Base-by-base conservation (phyloP, 352 stramenopile species). In the Globisporangium nodosum region DNA sequence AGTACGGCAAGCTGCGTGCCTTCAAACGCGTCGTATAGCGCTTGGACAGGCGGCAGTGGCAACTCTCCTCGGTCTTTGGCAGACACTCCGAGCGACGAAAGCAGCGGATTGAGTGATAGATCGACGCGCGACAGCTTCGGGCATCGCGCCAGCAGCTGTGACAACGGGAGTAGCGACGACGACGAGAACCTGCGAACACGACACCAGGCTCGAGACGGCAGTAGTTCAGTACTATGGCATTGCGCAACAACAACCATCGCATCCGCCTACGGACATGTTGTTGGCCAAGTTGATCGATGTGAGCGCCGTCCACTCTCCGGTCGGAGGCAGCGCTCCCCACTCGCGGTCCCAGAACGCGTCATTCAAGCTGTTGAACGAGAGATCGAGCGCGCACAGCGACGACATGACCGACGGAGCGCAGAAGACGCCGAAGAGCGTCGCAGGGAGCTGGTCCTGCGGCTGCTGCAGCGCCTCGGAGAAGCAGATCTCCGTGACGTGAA, bases 351-450 rank as follows among this genome's bases (percentile, higher is more conserved):
- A 83, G 47, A 85, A 83, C 0, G 40, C 3, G 31, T 86, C 73
- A 12, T 63, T 27, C 6, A 88, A 54, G 3, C 71, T 57, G 20
- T 87, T 88, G 52, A 81, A 85, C 49, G 78, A 87, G 5, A 88
- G 52, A 39, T 88, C 70, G 4, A 88, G 46, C 16, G 57, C 30
- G 15, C 40, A 21, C 13, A 78, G 45, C 42, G 63, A 61, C 5
- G 2, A 7, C 31, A 46, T 46, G 4, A 53, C 21, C 2, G 31
- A 7, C 16, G 24, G 43, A 3, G 47, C 27, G n/a, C 30, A 47
- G 35, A 42, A 48, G 33, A 53, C 46, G 3, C 54, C 16, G 24
- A 20, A 53, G 27, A 35, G 48, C 3, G 24, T 20, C 15, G 40
- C 13, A 6, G 15, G 40, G 15, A 46, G 18, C 40, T 46, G 15